These are phyloP conservation scores for Pseudocercospora cruenta DNA, from an alignment of 2,329 filamentous ascomycete species.

Conservation along the genomic window DNA sequence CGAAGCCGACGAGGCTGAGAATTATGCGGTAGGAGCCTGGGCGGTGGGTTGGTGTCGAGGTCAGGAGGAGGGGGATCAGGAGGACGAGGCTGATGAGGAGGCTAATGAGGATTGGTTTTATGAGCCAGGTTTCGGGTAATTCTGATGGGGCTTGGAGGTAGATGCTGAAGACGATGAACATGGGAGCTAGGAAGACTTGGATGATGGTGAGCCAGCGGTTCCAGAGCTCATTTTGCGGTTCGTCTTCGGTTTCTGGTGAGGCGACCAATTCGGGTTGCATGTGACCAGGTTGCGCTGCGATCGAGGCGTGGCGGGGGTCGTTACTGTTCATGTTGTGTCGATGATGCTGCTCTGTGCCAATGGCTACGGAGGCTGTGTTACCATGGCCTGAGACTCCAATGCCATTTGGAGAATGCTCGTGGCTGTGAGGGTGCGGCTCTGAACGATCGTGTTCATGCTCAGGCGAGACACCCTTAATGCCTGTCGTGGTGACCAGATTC, in stretches of 20 bases:
- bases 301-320: slow-evolving; percentile 3
- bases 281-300: slow-evolving; percentile 1
- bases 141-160: slow-evolving; percentile 49
- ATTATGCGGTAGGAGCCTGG: slow-evolving; percentile 72
- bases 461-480: slow-evolving; percentile 20
- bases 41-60: slow-evolving; percentile 68
- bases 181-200: slow-evolving; percentile 83
- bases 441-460: slow-evolving; percentile 23
- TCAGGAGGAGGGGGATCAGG: slow-evolving; percentile 67
- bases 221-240: slow-evolving; percentile 59
- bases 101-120: slow-evolving; percentile 51
- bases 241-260: slow-evolving; percentile 14
- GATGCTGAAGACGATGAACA: slow-evolving; percentile 77
- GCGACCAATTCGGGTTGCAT: slow-evolving; percentile 20
- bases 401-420: neutral
- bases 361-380: slow-evolving; percentile 40
- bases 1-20: slow-evolving; percentile 86
- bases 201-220: slow-evolving; percentile 86
- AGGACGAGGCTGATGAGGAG: slow-evolving; percentile 64
- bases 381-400: slow-evolving; percentile 33
- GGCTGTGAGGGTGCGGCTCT: slow-evolving; percentile 23
- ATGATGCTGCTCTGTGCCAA: slow-evolving; percentile 31
- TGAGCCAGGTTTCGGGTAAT: slow-evolving; percentile 59
- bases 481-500: slow-evolving; percentile 13
- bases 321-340: slow-evolving; percentile 31